Conservation (phyloP, 768 basidiomycete species). For the Pleurotus eryngii region DNA sequence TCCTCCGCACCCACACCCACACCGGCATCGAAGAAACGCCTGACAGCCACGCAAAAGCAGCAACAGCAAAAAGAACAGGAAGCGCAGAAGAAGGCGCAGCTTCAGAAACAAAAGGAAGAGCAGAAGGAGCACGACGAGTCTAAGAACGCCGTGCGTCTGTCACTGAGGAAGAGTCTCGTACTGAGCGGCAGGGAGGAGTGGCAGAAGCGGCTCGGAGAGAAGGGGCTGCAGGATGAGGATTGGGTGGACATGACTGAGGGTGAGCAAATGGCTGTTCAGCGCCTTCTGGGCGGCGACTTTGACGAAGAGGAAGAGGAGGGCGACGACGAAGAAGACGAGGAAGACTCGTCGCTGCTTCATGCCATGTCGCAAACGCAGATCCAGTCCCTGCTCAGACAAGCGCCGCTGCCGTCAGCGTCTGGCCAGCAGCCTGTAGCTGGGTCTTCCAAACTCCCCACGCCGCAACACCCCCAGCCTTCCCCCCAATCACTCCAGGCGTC, state of each 20-base stretch:
- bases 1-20: constrained; percentile 15
- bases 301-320: constrained; percentile 30
- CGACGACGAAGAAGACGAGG: background rate
- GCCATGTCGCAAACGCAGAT: no score
- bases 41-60: constrained; percentile 2
- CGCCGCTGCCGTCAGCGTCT: constrained; percentile 12
- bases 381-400: background rate
- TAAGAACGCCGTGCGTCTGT: constrained; percentile 21
- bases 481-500: background rate
- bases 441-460: no score
- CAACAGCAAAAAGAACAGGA: background rate
- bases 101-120: background rate
- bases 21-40: constrained; percentile 15
- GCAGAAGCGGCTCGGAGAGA: constrained; percentile 31
- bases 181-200: constrained; percentile 36
- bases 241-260: constrained; percentile 40
- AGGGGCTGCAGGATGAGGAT: constrained; percentile 35
- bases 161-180: constrained; percentile 30
- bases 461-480: no score
- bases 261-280: constrained; percentile 32
- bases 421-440: background rate
- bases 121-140: constrained; percentile 27
- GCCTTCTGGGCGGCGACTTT: constrained; percentile 33
- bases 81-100: background rate
- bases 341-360: no score